Base-by-base conservation (phyloP, 495 filamentous ascomycete genomes). In the Cercophora scortea region DNA sequence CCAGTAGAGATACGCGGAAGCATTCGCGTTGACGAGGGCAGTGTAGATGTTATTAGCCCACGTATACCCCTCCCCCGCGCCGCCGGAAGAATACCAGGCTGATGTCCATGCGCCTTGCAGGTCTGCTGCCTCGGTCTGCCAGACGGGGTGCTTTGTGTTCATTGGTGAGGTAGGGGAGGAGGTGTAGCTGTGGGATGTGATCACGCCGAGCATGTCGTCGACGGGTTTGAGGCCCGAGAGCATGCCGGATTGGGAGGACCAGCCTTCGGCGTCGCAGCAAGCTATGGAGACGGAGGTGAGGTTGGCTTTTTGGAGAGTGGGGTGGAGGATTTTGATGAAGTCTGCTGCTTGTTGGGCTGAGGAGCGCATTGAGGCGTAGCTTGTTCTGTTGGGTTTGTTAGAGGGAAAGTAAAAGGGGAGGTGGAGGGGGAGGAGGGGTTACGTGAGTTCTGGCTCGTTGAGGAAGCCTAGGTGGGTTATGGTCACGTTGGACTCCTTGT, bases 251-350 rank as follows among this genome's bases (percentile, higher is more conserved):
- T 68, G 61, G 19, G 57, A 56, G 8, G 59, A 57, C 77, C 76
- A 81, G 11, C 77, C 76, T n/a, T 64, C 67, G 6, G 71, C 65
- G 57, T 80, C 77, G 51, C 79, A 81, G 67, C 77, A 81, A 45
- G 61, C 67, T 43, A 81, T 75, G 19, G 61, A 45, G 8, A 71
- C 59, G 12, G 55, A 49, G 43, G 12, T 49, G 3, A 79, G 63
- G 43, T 70, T 70, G 7, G 64, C 63, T 13, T 60, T 61, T 46
- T 71, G 49, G 15, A 81, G 63, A 4, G 78, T 75, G 6, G 69
- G 65, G 32, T 58, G 53, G 13, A 82, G 69, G 8, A 80, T 56
- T 19, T 66, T 69, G 51, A 80, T 76, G 59, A 82, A 80, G 34
- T 76, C 71, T 17, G 71, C 71, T 1, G 78, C 78, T 63, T 81